A percentile compares a stretch with the other conserved stretches of the same genome.
Conservation (phyloP, 495 filamentous ascomycete genomes). For the Podospora conica region DNA sequence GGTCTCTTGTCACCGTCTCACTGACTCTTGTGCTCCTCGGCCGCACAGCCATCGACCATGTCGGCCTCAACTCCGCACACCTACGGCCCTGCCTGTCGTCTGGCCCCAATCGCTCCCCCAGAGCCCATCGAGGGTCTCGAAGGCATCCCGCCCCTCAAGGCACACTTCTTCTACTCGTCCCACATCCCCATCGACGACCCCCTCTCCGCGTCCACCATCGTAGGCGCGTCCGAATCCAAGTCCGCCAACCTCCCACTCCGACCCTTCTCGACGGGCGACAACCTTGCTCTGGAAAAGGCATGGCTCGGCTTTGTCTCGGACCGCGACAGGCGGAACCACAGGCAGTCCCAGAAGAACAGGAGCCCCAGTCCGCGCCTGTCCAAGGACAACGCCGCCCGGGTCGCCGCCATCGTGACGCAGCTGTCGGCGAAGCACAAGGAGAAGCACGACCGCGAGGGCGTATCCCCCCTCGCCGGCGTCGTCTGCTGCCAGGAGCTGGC, state of each 20-base stretch:
- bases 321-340: conserved; percentile 37
- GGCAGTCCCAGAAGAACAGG: conserved; percentile 25
- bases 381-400: conserved; percentile 32
- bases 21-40: conserved; percentile 31
- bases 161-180: conserved; percentile 80
- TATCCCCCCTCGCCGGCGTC: conserved; percentile 19
- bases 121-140: conserved; percentile 29
- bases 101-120: conserved; percentile 32
- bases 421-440: conserved; percentile 32
- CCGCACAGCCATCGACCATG: conserved; percentile 7
- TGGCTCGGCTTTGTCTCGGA: conserved; percentile 55
- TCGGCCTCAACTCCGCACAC: conserved; percentile 28
- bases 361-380: conserved; percentile 28
- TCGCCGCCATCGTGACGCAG: conserved; percentile 42
- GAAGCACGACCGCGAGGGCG: conserved; percentile 29
- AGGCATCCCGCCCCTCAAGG: conserved; percentile 48
- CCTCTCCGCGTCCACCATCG: conserved; percentile 58
- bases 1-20: conserved; percentile 14
- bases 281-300: conserved; percentile 63
- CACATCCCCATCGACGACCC: conserved; percentile 76
- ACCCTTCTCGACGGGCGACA: conserved; percentile 74
- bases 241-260: conserved; percentile 52
- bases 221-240: conserved; percentile 45
- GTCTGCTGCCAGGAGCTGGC: conserved; percentile 39
- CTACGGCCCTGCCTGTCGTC: conserved; percentile 35